Percentiles rank a stretch among this genome's conserved stretches.
Conservation (phyloP, 2,329 filamentous ascomycete genomes). For the Stagonosporopsis vannaccii region DNA sequence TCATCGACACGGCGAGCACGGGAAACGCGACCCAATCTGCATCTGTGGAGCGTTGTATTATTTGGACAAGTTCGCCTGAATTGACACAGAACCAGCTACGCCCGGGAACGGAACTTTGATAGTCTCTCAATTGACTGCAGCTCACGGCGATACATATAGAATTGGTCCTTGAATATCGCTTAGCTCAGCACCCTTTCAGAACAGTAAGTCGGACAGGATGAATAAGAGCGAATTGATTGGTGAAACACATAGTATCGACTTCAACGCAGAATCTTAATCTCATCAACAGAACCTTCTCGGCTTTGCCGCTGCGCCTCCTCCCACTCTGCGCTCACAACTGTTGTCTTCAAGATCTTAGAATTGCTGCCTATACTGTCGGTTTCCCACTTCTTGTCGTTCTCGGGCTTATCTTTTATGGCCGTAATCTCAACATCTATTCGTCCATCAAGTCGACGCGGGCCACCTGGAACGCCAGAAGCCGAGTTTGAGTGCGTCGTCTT, state of each 20-base stretch:
- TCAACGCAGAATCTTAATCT: slow-evolving; percentile 32
- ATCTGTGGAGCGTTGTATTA: not conserved
- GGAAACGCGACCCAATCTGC: not conserved
- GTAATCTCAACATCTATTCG: slow-evolving; percentile 43
- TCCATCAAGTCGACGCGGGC: slow-evolving; percentile 40
- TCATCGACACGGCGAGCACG: slow-evolving; percentile 1
- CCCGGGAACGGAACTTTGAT: not conserved
- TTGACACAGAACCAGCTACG: not conserved
- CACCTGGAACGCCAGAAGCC: slow-evolving; percentile 45
- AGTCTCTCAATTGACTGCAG: not conserved
- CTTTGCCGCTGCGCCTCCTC: slow-evolving; percentile 36
- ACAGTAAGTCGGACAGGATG: not conserved
- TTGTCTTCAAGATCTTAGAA: slow-evolving; percentile 48
- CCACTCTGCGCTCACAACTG: slow-evolving; percentile 46
- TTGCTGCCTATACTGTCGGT: slow-evolving; percentile 43
- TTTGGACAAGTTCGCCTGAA: not conserved
- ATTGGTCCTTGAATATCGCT: too few relatives aligned
- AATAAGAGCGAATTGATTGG: not conserved
- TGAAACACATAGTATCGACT: not conserved
- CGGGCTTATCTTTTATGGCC: slow-evolving; percentile 23
- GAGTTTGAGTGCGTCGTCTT: slow-evolving; percentile 42
- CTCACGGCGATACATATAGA: not conserved
- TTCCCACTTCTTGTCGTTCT: slow-evolving; percentile 40
- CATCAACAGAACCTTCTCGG: slow-evolving; percentile 26
- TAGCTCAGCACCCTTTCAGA: not conserved